Base-by-base conservation (phyloP, 805 yeast species). In the Wickerhamomyces mucosus region DNA sequence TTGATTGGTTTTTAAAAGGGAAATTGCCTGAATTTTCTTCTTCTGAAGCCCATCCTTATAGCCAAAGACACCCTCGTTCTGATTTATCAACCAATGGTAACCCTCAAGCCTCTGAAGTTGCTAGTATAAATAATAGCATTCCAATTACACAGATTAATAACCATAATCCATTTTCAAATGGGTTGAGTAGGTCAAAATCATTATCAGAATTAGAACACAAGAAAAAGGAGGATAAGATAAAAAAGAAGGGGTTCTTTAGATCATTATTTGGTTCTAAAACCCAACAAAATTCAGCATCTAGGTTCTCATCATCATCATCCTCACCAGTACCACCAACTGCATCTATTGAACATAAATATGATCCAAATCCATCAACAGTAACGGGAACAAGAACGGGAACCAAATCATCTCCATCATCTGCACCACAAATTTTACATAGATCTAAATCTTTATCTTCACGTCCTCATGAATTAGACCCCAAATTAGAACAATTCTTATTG, bases 1-100 rank as follows among this genome's bases (percentile, higher is more conserved):
- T 70, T 15, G 71, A 67, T 42, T 70, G 76, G 76, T 60, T 70
- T 35, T 52, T 70, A 15, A 52, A 74, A 36, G 58, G 55, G 1
- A 38, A 39, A 22, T 38, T 40, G 1, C 46, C 53, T 3, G 43
- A 35, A 13, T 25, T 27, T 15, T 28, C 36, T 8, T 18, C 35
- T 22, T 36, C 38, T 12, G 17, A 22, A 17, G 35, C 41, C 4
- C 18, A 21, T 10, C 36, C 38, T 8, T 28, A 28, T 20, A 33
- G 30, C 18, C 39, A 34, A 18, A 28, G 17, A 15, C 24, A 28
- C 17, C 16, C 31, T 7, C 25, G 20, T 26, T 20, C 26, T 17
- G 21, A 19, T 15, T 23, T 12, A 18, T 16, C 28, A 21, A 12
- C 24, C 14, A 12, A 3, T 13, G n/a, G n/a, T n/a, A n/a, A n/a